Base-by-base conservation (phyloP, 2,329 filamentous ascomycete genomes). In the Fusarium sarcochroum region DNA sequence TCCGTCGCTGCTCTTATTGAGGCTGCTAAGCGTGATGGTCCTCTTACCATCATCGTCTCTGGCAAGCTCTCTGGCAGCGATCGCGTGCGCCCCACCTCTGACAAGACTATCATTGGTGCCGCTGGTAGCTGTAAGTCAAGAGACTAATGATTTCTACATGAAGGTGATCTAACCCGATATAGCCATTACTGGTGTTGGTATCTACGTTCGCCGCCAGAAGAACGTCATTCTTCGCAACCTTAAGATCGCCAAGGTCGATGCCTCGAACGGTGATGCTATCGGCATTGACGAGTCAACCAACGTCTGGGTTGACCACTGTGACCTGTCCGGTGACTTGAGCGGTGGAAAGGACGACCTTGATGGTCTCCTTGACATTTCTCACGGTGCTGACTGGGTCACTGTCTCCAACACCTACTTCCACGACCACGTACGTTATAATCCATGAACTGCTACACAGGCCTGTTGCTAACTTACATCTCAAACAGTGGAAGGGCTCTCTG, bases 281-380 rank as follows among this genome's bases (percentile, higher is more conserved):
- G 86, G 84, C 58, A 86, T 90, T 45, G 85, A 90, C 73, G 75
- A 75, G 17, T 83, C 85, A 21, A 85, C 77, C 53, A 89, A 89
- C 58, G 81, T 89, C 62, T 92, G 89, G 89, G 80, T 92, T 44
- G 90, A 92, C 77, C 90, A 91, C 80, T 84, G 85, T 73, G 89
- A 92, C 63, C 82, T 92, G 2, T 88, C 85, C 3, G 87, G 86
- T n/a, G 85, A 91, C 76, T 72, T 77, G 37, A 81, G 84, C 71
- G 80, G 85, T 71, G 87, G 84, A 27, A 92, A 92, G 80, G 89
- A 92, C 79, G 90, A 87, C 76, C 91, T 91, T 73, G 90, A 92
- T 59, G 89, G 90, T 20, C 84, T 91, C 4, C 78, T 89, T 41
- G 90, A 92, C 67, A 80, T 85, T 45, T 90, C 86, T 32, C 89